Evolutionary conservation across 108 stramenopile genomes (phyloP), one percentile per base, ranked within the genome.

Genomic region (Fragilaria radians): DNA sequence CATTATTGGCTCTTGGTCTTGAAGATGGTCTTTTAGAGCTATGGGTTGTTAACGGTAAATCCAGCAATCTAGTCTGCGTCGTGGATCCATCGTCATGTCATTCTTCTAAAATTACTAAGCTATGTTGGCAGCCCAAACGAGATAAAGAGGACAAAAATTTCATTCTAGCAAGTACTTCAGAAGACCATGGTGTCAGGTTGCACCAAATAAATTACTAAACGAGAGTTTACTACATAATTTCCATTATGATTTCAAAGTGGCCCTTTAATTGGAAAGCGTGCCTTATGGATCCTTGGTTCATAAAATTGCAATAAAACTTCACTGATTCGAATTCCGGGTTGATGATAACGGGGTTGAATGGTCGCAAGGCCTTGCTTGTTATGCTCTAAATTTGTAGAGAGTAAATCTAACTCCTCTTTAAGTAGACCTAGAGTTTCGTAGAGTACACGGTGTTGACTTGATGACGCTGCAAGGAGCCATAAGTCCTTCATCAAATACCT

Each of bases 1-100:
- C 68, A 19, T 28, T 88, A 14, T 48, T 90, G 29, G 81, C 78
- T 1, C 49, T 94, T 32, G 93, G 89, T 27, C 53, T 88, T 1
- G 93, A 91, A 52, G 74, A 76, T 65, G 93, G 93, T 7, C 58
- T 71, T 17, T 73, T 94, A 11, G 83, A 90, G 53, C 25, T 94
- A 17, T 93, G 87, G 87, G 50, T 63, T 2, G 61, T 85, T 32
- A 76, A 76, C 1, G n/a, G 73, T 24, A 42, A 52, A 5, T 4
- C 54, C 18, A 48, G 34, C 7, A 23, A 0, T 36, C 4, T 5
- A 19, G 48, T 23, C 2, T 57, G 7, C 45, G 11, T 32, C 32
- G 25, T 24, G 53, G 80, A 30, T 67, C 72, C 5, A 36, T 59
- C 0, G 46, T 66, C 5, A 24, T 80, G 80, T 26, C 85, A 86